phyloP scores from a whole-genome alignment of 495 filamentous ascomycete species.

The Aspergillus ostianus region DNA sequence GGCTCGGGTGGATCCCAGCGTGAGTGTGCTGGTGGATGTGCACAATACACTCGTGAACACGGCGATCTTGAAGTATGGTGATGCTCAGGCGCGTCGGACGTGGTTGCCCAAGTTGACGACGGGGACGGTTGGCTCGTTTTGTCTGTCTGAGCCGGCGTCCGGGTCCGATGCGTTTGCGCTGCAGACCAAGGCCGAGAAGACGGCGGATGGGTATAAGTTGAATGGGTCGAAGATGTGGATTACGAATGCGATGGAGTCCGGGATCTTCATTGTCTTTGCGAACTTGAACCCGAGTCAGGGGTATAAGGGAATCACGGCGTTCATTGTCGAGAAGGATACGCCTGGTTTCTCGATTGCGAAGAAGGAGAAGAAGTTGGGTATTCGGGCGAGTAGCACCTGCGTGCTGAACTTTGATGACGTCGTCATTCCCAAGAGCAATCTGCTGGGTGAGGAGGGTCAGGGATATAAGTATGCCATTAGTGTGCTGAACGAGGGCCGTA shows the following conservation, averaged over 20 bases:
- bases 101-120: slow-evolving; percentile 88
- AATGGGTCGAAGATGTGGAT: slow-evolving; percentile 99
- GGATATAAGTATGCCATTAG: slow-evolving; percentile 98
- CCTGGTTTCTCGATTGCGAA: slow-evolving; percentile 94
- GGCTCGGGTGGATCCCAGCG: slow-evolving; percentile 89
- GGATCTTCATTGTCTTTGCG: slow-evolving; percentile 96
- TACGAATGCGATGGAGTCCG: slow-evolving; percentile 90
- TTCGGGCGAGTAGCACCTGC: slow-evolving; percentile 91
- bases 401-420: slow-evolving; percentile 98
- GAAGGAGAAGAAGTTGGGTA: slow-evolving; percentile 99
- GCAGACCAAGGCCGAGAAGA: slow-evolving; percentile 77
- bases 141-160: slow-evolving; percentile 88
- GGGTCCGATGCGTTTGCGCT: slow-evolving; percentile 96
- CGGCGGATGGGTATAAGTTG: slow-evolving; percentile 77
- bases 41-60: slow-evolving; percentile 99
- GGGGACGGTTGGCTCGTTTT: slow-evolving; percentile 91
- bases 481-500: slow-evolving; percentile 94
- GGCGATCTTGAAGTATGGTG: slow-evolving; percentile 82
- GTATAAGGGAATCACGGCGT: slow-evolving; percentile 95
- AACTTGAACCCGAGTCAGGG: slow-evolving; percentile 85
- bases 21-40: slow-evolving; percentile 89
- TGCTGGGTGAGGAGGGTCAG: slow-evolving; percentile 83
- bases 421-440: slow-evolving; percentile 78
- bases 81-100: slow-evolving; percentile 68
- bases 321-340: slow-evolving; percentile 87